Percentiles rank a stretch among this genome's conserved stretches.
Evolutionary conservation across 192 early-diverging fungal species (phyloP).

Genomic region (Podila epigama): DNA sequence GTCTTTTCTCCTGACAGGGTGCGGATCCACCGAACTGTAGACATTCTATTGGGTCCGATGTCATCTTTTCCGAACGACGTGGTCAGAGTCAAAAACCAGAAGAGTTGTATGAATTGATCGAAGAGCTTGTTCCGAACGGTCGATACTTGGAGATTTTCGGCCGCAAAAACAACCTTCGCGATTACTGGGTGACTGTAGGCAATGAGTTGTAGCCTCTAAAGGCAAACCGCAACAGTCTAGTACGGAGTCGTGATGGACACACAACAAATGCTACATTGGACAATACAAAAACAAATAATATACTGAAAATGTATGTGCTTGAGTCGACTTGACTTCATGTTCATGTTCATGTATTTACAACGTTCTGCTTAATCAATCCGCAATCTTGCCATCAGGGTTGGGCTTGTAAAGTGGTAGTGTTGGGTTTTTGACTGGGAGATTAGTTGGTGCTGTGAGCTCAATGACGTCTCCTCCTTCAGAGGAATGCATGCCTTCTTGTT

Average conservation of each 20-base stretch:
- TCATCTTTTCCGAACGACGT: slow-evolving; percentile 92
- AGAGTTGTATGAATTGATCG: slow-evolving; percentile 94
- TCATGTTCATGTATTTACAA: not conserved
- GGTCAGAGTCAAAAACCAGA: slow-evolving; percentile 98
- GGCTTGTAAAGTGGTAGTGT: slow-evolving; percentile 33
- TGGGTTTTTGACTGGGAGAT: not conserved
- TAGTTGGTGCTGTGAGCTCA: slow-evolving; percentile 47
- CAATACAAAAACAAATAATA: not conserved
- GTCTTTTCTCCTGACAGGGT: slow-evolving; percentile 53
- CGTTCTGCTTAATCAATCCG: no score
- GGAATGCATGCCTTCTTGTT: not conserved
- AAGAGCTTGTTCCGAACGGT: slow-evolving; percentile 90
- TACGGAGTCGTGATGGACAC: not conserved
- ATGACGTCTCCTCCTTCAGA: slow-evolving; percentile 32
- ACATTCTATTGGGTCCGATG: slow-evolving; percentile 82
- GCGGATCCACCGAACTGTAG: slow-evolving; percentile 74
- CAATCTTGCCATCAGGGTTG: slow-evolving; percentile 42
- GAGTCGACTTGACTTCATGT: not conserved
- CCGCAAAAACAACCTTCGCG: slow-evolving; percentile 93
- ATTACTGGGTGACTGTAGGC: slow-evolving; percentile 97
- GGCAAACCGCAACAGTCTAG: not conserved
- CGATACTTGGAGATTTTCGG: slow-evolving; percentile 96
- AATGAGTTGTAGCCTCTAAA: slow-evolving; percentile 78
- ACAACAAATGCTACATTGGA: not conserved
- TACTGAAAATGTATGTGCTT: not conserved